Percentiles rank a stretch among this genome's conserved stretches.
Conservation (phyloP, 768 basidiomycete genomes). For the Leccinellum rugosiceps region DNA sequence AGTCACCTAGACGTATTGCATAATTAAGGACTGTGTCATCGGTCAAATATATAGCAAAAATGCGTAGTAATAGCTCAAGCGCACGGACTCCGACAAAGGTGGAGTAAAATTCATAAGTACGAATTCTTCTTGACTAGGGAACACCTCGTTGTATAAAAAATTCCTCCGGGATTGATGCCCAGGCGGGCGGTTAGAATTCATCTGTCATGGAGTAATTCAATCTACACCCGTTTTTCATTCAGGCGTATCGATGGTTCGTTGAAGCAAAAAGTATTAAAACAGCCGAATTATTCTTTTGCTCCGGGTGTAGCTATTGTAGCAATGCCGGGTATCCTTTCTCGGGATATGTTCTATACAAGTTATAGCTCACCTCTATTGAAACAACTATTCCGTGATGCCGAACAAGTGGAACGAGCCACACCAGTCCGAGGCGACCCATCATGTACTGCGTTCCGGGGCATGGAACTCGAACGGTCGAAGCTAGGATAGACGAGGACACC, state of each 20-base stretch:
- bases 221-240: background rate
- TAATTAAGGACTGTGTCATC: slow-evolving; percentile 14
- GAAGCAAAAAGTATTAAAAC: slow-evolving; percentile 9
- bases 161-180: background rate
- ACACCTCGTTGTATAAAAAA: slow-evolving; percentile 8
- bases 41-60: slow-evolving; percentile 5
- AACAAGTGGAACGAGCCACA: slow-evolving; percentile 22
- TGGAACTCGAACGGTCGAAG: slow-evolving; percentile 50
- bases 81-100: slow-evolving; percentile 17
- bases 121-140: slow-evolving; percentile 11
- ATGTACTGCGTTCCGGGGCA: slow-evolving; percentile 49
- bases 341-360: slow-evolving; percentile 7
- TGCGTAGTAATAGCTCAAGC: slow-evolving; percentile 24
- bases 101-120: too few species aligned
- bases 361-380: slow-evolving; percentile 5
- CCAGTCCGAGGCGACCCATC: slow-evolving; percentile 37
- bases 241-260: slow-evolving; percentile 7
- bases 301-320: slow-evolving; percentile 11
- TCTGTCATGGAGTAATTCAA: slow-evolving; percentile 7
- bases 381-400: slow-evolving; percentile 14
- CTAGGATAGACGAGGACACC: slow-evolving; percentile 41
- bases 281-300: slow-evolving; percentile 4
- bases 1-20: slow-evolving; percentile 19
- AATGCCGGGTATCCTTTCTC: slow-evolving; percentile 10
- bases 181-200: background rate